Percentiles rank a stretch among this genome's conserved stretches.
These are phyloP conservation scores for Dunaliella sp. DNA, from an alignment of 139 green algal species.

Conservation along the genomic window DNA sequence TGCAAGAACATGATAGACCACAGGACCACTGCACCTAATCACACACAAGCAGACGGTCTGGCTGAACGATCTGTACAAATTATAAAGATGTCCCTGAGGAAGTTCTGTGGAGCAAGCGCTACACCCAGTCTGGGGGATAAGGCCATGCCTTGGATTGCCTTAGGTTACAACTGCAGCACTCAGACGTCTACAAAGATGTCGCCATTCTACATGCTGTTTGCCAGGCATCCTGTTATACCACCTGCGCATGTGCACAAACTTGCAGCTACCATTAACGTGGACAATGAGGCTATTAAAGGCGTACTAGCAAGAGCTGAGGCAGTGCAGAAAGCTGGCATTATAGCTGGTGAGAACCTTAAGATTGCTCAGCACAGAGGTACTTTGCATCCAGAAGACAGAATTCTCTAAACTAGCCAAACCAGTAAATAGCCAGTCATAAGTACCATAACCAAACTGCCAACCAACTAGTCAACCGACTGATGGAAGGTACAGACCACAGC, in stretches of 20 bases:
- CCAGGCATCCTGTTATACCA: constrained; percentile 6
- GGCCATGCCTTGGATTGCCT: neutral
- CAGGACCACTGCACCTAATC: constrained; percentile 3
- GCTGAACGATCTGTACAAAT: constrained; percentile 19
- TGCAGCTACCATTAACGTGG: neutral
- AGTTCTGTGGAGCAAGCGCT: neutral
- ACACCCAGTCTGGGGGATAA: constrained; percentile 7
- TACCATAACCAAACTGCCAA: too few relatives aligned
- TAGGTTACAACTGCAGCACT: constrained; percentile 16
- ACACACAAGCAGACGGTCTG: constrained; percentile 12
- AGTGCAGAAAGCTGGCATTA: neutral
- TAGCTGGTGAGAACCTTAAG: neutral
- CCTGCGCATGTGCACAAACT: constrained; percentile 4
- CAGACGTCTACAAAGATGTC: constrained; percentile 2
- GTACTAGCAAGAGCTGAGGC: neutral
- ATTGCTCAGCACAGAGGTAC: neutral
- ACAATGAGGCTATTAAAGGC: neutral
- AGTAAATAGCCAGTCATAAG: too few relatives aligned
- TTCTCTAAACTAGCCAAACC: too few relatives aligned
- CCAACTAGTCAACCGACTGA: too few relatives aligned
- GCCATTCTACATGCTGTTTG: constrained; percentile 30
- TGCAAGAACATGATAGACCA: constrained; percentile 6
- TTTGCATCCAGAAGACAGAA: too few relatives aligned
- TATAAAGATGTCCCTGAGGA: constrained; percentile 3
- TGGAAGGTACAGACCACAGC: too few relatives aligned